phyloP scores from a whole-genome alignment of 306 rosid genomes.

The Psophocarpus tetragonolobus region DNA sequence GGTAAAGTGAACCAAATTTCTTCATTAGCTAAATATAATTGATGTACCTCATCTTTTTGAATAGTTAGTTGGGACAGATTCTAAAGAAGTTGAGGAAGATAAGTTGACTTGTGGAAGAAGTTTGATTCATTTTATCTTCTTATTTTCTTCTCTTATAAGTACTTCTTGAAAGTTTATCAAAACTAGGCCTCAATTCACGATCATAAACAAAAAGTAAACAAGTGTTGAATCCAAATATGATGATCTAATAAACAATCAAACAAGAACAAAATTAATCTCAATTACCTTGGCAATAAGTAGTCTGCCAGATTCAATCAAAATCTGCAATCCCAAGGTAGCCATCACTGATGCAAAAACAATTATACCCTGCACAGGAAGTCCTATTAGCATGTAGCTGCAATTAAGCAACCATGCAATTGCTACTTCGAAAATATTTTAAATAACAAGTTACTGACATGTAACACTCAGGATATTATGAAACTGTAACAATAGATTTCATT shows the following conservation, averaged over 20 bases:
- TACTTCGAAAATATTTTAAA: background rate
- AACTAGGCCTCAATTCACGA: background rate
- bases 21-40: background rate
- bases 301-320: slow-evolving; percentile 58
- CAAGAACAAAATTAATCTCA: background rate
- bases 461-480: background rate
- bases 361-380: slow-evolving; percentile 57
- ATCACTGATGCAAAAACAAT: slow-evolving; percentile 78
- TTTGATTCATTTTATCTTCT: background rate
- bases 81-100: background rate
- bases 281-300: slow-evolving; percentile 47
- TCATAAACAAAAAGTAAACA: background rate
- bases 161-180: background rate
- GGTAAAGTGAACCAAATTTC: background rate
- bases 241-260: background rate
- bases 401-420: background rate
- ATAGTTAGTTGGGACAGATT: background rate
- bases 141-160: background rate
- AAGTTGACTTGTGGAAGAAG: background rate
- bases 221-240: background rate
- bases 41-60: background rate
- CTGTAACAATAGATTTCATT: background rate
- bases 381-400: background rate
- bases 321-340: slow-evolving; percentile 77
- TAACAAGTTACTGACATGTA: background rate